Evolutionary conservation across 2,329 filamentous ascomycete genomes (phyloP).

Genomic region (Microsporum canis): DNA sequence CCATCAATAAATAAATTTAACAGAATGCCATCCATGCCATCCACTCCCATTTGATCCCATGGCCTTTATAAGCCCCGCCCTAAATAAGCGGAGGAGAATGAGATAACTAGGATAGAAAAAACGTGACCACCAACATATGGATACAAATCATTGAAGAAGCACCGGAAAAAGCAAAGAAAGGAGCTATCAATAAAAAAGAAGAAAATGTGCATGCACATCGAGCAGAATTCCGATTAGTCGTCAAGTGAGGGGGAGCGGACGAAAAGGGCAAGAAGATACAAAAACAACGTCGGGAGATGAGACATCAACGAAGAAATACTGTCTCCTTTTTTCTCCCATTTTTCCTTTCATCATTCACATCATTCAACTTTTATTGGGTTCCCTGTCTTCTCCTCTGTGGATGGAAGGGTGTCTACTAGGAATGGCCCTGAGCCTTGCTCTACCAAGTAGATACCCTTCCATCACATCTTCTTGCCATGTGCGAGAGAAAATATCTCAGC

Average conservation of each 20-base stretch:
- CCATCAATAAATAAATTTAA: neutral
- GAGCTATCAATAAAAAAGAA: neutral
- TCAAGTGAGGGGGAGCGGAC: neutral
- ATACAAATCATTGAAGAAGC: neutral
- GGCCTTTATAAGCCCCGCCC: neutral
- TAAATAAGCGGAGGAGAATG: neutral
- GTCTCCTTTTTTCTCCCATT: constrained; percentile 7
- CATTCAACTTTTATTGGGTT: neutral
- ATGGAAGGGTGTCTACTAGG: neutral
- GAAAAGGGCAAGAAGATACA: neutral
- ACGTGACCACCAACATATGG: neutral
- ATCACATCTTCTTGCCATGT: neutral
- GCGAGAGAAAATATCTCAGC: neutral
- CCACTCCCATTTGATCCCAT: neutral
- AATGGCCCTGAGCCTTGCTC: neutral
- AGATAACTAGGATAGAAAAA: neutral
- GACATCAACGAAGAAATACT: neutral
- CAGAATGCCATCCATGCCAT: neutral
- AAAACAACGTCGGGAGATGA: neutral
- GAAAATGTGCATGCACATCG: neutral
- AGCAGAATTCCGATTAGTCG: neutral
- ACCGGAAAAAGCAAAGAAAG: neutral
- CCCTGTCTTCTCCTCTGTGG: neutral
- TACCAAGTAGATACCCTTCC: neutral
- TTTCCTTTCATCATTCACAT: neutral